Percentiles rank a stretch among this genome's conserved stretches.
These are phyloP conservation scores for Nakaseomyces glabratus DNA, from an alignment of 1,139 yeast genomes.

Conservation along the genomic window DNA sequence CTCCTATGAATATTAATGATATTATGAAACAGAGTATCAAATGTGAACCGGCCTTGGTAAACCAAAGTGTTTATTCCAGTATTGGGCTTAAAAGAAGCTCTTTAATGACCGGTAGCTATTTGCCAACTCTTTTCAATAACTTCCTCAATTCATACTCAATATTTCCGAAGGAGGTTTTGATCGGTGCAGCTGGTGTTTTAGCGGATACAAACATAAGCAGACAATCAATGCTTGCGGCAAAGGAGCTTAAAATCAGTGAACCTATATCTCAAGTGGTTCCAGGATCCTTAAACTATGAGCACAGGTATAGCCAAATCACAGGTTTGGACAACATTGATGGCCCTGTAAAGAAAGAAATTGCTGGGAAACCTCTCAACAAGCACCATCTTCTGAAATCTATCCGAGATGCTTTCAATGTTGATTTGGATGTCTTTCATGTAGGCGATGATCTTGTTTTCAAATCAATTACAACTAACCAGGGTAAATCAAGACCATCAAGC, in stretches of 20 bases:
- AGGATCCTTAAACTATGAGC: slow-evolving; percentile 8
- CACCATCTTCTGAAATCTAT: slow-evolving; percentile 45
- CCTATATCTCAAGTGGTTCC: slow-evolving; percentile 7
- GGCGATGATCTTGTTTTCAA: slow-evolving; percentile 49
- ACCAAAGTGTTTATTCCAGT: slow-evolving; percentile 20
- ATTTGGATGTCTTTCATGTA: slow-evolving; percentile 44
- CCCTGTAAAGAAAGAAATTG: slow-evolving; percentile 25
- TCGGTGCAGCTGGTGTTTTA: slow-evolving; percentile 41
- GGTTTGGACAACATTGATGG: slow-evolving; percentile 33
- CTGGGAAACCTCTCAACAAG: slow-evolving; percentile 34
- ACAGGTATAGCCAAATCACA: slow-evolving; percentile 27
- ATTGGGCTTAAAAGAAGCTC: slow-evolving; percentile 26
- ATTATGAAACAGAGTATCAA: slow-evolving; percentile 27
- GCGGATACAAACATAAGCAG: slow-evolving; percentile 13
- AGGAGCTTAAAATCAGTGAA: slow-evolving; percentile 15
- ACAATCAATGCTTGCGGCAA: slow-evolving; percentile 18
- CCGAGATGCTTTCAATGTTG: slow-evolving; percentile 52
- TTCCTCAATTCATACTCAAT: slow-evolving; percentile 44
- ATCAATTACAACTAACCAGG: slow-evolving; percentile 34
- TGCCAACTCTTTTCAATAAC: slow-evolving; percentile 54
- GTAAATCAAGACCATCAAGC: slow-evolving; percentile 37
- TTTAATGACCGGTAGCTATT: slow-evolving; percentile 46
- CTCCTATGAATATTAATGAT: slow-evolving; percentile 19
- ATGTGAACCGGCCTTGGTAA: slow-evolving; percentile 25
- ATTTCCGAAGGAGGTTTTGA: slow-evolving; percentile 42